Evolutionary conservation across 2,329 filamentous ascomycete genomes (phyloP).

Genomic region (Ophiostoma populinum): DNA sequence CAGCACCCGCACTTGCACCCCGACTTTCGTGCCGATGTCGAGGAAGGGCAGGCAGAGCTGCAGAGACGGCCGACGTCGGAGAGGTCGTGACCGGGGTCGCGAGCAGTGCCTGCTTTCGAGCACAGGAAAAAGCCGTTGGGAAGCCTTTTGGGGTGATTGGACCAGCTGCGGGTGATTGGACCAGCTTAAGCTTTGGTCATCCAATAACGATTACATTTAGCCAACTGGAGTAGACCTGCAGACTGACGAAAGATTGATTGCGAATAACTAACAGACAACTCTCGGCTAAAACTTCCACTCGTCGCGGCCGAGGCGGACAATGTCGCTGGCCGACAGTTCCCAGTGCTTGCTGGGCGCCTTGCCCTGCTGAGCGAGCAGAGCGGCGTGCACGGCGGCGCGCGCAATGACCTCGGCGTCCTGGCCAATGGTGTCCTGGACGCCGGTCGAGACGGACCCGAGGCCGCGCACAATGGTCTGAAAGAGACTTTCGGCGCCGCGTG

Average conservation of each 20-base stretch:
- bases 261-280: background rate
- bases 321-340: constrained; percentile 42
- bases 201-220: background rate
- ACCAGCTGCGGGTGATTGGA: too few relatives aligned
- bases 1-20: background rate
- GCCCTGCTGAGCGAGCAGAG: constrained; percentile 37
- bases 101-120: too few relatives aligned
- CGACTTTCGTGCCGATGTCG: background rate
- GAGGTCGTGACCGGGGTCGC: too few relatives aligned
- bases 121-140: too few relatives aligned
- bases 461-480: constrained; percentile 36
- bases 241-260: background rate
- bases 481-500: constrained; percentile 39
- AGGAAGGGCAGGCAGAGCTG: background rate
- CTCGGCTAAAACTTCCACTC: constrained; percentile 26
- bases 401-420: constrained; percentile 62
- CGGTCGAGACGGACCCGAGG: constrained; percentile 34
- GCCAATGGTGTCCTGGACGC: constrained; percentile 46
- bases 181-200: too few relatives aligned
- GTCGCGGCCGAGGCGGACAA: constrained; percentile 47
- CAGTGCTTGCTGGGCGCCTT: constrained; percentile 43
- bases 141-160: too few relatives aligned
- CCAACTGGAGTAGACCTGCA: background rate
- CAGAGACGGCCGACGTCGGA: too few relatives aligned
- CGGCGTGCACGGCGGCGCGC: constrained; percentile 45